These are phyloP conservation scores for Pyracantha coccinea DNA, from an alignment of 331 rosid species.

Conservation along the genomic window DNA sequence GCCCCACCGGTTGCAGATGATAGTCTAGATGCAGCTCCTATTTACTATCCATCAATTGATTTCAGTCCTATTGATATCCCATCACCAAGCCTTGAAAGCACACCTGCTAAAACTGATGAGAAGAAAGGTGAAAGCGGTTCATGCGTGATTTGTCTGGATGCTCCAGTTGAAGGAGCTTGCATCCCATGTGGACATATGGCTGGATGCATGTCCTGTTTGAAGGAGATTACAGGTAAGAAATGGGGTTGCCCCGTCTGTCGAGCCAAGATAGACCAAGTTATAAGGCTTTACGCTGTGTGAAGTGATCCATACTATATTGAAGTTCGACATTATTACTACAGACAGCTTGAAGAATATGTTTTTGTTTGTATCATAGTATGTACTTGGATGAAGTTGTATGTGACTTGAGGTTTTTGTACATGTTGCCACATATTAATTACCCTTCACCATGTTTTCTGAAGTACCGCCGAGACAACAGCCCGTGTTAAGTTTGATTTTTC, in stretches of 20 bases:
- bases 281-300: slow-evolving; percentile 78
- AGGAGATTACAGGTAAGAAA: slow-evolving; percentile 71
- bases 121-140: slow-evolving; percentile 40
- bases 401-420: slow-evolving; percentile 4
- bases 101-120: slow-evolving; percentile 25
- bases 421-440: neutral
- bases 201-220: slow-evolving; percentile 95
- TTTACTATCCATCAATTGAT: slow-evolving; percentile 87
- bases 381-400: neutral
- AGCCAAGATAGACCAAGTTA: slow-evolving; percentile 70
- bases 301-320: neutral
- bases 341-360: neutral
- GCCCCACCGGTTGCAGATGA: slow-evolving; percentile 57
- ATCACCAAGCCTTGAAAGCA: slow-evolving; percentile 24
- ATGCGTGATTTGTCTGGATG: slow-evolving; percentile 89
- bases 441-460: neutral
- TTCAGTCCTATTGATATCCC: slow-evolving; percentile 44
- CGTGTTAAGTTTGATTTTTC: neutral
- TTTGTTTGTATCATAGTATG: neutral
- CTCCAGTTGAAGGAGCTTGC: slow-evolving; percentile 92
- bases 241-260: slow-evolving; percentile 99
- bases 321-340: neutral
- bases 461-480: neutral
- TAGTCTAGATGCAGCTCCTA: slow-evolving; percentile 34
- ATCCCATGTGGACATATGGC: slow-evolving; percentile 99